Base-by-base conservation (phyloP, 2,329 filamentous ascomycete genomes). In the Nothomitra cinnamomea region DNA sequence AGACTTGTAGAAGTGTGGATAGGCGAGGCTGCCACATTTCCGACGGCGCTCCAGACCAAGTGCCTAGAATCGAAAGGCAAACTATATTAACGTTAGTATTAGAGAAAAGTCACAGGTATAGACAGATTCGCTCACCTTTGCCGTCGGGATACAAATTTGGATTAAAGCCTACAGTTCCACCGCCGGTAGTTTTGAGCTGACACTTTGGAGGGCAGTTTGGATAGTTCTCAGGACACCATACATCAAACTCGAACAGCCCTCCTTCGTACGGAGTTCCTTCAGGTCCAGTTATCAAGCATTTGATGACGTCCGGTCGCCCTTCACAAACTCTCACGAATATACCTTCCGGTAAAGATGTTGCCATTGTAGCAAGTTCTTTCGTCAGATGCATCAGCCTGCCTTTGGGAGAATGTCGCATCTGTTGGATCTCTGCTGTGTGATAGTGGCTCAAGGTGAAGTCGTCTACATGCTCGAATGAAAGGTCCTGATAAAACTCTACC, bases 301-400 rank as follows among this genome's bases (percentile, higher is more conserved):
- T 53, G 5, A 53, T 50, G 15, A 50, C 42, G 22, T 53, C 52
- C 10, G 43, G 52, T 13, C 52, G 40, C 21, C 36, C 36, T 19
- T 41, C 36, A 45, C 40, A 19, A 6, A 47, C 22, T 38, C 43
- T 45, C 2, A 53, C 52, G 17, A 45, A 53, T 25, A 53, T 53
- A 10, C 52, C 52, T 35, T 52, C 50, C 25, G 50, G 50, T 10
- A 52, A 32, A 2, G 69, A 68, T 0, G 70, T 69, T 17, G 66
- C 65, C 41, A 78, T 62, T 1, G 64, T 68, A 1, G 70, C 66
- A 7, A 76, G 58, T 54, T 77, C 73, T 3, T 62, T 67, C 19
- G 72, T 65, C 6, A 77, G 59, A 25, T 68, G 64, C 57, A 70
- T 73, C 68, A 76, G 75, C 2, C 74, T 69, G 35, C 69, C 70